Conservation (phyloP, 1,284 basidiomycete genomes). For the Caloboletus firmus region DNA sequence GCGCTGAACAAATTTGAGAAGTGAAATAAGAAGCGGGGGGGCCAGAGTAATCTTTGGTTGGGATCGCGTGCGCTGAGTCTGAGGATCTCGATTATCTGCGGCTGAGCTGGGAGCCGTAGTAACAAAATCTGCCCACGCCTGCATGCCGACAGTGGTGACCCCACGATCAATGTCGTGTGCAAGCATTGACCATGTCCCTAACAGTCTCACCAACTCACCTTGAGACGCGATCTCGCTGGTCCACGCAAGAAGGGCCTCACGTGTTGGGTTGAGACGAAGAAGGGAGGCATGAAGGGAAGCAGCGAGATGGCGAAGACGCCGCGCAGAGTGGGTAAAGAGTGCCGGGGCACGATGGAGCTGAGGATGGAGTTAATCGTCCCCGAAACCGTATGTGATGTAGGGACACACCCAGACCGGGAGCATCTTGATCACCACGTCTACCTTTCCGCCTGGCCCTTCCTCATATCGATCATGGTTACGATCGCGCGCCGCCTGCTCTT, state of each 20-base stretch:
- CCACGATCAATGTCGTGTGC: conserved; percentile 72
- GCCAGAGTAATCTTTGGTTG: conserved; percentile 11
- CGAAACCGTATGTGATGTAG: conserved; percentile 1
- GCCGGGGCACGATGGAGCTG: conserved; percentile 86
- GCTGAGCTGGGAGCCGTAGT: conserved; percentile 19
- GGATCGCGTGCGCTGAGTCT: not conserved
- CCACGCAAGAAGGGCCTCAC: conserved; percentile 58
- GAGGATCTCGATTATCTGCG: conserved; percentile 20
- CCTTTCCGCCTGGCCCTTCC: conserved; percentile 31
- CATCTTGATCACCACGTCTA: conserved; percentile 57
- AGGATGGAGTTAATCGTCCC: conserved; percentile 2
- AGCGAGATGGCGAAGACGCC: conserved; percentile 72
- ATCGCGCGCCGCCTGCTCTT: conserved; percentile 44
- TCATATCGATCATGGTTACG: conserved; percentile 32
- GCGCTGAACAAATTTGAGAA: conserved; percentile 53
- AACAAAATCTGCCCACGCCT: conserved; percentile 55
- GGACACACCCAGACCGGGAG: conserved; percentile 86
- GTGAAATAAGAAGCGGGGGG: conserved; percentile 31
- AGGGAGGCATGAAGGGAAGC: conserved; percentile 71
- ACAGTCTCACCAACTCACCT: conserved; percentile 64
- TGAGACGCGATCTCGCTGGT: conserved; percentile 54
- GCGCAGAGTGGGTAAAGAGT: conserved; percentile 79
- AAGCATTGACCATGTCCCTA: conserved; percentile 81
- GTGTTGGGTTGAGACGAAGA: conserved; percentile 50
- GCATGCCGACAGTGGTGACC: conserved; percentile 52